A percentile compares a stretch with the other conserved stretches of the same genome.
Evolutionary conservation across 768 basidiomycete species (phyloP).

Genomic region (Pholiota conissans): DNA sequence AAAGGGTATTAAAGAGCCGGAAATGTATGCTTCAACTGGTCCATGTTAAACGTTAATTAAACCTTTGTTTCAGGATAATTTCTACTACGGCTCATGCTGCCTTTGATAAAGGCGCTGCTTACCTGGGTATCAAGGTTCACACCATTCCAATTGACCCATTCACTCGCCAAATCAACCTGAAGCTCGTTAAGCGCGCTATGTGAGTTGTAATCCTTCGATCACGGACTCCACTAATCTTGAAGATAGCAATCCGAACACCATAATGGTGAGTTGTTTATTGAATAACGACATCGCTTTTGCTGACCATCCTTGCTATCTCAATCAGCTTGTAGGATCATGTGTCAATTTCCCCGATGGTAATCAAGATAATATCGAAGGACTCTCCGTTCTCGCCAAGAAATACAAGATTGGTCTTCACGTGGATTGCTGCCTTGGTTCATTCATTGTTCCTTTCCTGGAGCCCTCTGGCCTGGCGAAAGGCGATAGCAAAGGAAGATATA

Average conservation of each 20-base stretch:
- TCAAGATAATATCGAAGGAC: conserved; percentile 81
- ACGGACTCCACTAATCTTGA: conserved; percentile 2
- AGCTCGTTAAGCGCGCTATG: conserved; percentile 84
- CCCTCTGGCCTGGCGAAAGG: conserved; percentile 68
- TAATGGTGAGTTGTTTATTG: conserved; percentile 55
- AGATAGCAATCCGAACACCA: conserved; percentile 80
- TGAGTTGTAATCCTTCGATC: conserved; percentile 37
- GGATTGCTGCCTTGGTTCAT: conserved; percentile 92
- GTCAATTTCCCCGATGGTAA: conserved; percentile 86
- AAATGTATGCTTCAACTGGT: conserved; percentile 62
- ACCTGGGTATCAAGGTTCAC: conserved; percentile 89
- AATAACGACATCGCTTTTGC: neutral
- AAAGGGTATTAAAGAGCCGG: conserved; percentile 88
- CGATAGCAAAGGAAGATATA: conserved; percentile 50
- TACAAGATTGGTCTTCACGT: conserved; percentile 89
- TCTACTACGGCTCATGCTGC: conserved; percentile 89
- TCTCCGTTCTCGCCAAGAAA: conserved; percentile 71
- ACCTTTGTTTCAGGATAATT: conserved; percentile 59
- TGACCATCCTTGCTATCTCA: conserved; percentile 1
- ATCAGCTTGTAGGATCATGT: conserved; percentile 80
- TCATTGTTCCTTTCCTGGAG: conserved; percentile 92
- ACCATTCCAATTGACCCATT: conserved; percentile 75
- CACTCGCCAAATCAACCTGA: conserved; percentile 79
- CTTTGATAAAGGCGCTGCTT: conserved; percentile 90
- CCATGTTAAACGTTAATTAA: neutral